A percentile compares a stretch with the other conserved stretches of the same genome.
Evolutionary conservation across 139 green algal genomes (phyloP).

Genomic region (Bryopsis sp.): DNA sequence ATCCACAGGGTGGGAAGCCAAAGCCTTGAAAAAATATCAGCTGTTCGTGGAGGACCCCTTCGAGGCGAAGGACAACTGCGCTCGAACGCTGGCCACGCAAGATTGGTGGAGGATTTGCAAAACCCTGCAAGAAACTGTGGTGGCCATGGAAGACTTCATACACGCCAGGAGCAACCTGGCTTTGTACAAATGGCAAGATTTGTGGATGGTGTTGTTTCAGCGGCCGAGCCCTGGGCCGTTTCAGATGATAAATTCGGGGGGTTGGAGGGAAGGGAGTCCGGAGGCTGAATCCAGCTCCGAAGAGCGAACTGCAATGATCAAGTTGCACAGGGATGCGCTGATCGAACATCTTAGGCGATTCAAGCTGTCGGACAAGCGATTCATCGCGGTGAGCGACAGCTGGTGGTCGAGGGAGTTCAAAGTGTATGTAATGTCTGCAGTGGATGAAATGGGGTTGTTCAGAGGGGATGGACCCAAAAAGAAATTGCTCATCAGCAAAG

Average conservation of each 20-base stretch:
- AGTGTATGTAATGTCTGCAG: not conserved
- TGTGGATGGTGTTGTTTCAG: slow-evolving; percentile 1
- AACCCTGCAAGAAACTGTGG: slow-evolving; percentile 3
- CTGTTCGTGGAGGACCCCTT: slow-evolving; percentile 15
- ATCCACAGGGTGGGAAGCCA: not conserved
- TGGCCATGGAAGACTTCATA: not conserved
- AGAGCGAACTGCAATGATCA: not conserved
- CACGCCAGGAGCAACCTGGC: not conserved
- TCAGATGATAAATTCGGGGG: too few relatives aligned
- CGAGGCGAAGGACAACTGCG: slow-evolving; percentile 4
- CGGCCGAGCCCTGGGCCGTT: not conserved
- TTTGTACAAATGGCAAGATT: not conserved
- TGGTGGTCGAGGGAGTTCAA: slow-evolving; percentile 9
- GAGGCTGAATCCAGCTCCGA: not conserved
- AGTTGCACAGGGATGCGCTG: not conserved
- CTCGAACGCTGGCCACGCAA: not conserved
- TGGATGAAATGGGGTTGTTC: not conserved
- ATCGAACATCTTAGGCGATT: slow-evolving; percentile 12
- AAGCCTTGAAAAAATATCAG: not conserved
- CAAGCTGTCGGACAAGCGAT: slow-evolving; percentile 12
- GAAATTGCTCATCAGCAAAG: slow-evolving; percentile 17
- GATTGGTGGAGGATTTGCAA: slow-evolving; percentile 15
- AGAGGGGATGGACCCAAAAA: slow-evolving; percentile 13
- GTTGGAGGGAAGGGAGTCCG: too few relatives aligned
- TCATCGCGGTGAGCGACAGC: slow-evolving; percentile 11